phyloP scores from a whole-genome alignment of 345 rosid species.

The Atalantia buxifolia region DNA sequence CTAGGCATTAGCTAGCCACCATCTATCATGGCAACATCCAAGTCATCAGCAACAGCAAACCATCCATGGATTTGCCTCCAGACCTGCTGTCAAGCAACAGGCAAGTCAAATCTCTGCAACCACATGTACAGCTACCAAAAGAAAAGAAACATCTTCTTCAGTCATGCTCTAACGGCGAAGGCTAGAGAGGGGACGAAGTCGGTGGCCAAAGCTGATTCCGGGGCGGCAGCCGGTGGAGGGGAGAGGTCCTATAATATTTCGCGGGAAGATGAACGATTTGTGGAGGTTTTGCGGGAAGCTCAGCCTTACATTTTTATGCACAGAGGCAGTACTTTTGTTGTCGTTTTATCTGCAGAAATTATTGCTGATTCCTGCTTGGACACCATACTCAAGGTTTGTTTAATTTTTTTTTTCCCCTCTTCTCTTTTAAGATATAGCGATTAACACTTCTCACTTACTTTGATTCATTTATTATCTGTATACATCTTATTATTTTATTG shows the following conservation, averaged over 20 bases:
- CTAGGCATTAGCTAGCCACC: too few species aligned
- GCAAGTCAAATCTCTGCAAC: background rate
- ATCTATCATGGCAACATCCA: conserved; percentile 16
- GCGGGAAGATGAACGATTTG: conserved; percentile 21
- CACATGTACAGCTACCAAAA: background rate
- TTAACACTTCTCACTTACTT: too few species aligned
- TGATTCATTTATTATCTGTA: too few species aligned
- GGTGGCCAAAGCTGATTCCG: too few species aligned
- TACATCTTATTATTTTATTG: too few species aligned
- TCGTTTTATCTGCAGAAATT: conserved; percentile 29
- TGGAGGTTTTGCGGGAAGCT: conserved; percentile 30
- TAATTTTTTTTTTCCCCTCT: too few species aligned
- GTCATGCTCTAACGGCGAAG: background rate
- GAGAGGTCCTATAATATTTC: background rate
- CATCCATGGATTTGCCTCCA: too few species aligned
- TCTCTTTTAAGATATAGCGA: too few species aligned
- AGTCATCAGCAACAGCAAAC: background rate
- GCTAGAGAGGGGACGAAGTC: too few species aligned
- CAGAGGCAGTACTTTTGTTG: conserved; percentile 34
- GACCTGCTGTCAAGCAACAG: too few species aligned
- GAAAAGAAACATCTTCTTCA: background rate
- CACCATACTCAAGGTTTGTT: conserved; percentile 29
- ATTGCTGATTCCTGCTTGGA: conserved; percentile 18
- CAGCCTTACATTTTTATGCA: conserved; percentile 34
- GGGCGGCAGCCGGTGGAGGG: background rate